Evolutionary conservation across 257 asterid genomes (phyloP), one percentile per base, ranked within the genome.

Genomic region (Capsicum chinense): DNA sequence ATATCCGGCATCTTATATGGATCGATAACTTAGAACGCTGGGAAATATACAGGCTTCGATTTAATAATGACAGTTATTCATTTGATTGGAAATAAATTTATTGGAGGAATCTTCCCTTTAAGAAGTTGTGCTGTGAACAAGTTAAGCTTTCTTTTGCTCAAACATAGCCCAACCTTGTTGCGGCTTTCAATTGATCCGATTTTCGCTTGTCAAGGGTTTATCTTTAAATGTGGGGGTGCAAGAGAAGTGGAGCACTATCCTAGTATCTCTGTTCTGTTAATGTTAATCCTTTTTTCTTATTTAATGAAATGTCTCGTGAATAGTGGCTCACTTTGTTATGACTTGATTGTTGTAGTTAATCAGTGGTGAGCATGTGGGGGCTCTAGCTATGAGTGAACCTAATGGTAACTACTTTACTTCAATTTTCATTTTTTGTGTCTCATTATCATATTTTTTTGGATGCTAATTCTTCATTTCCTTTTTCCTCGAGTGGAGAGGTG

Each of bases 361-460:
- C 85, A 90, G 92, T 50, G 99, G 99, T 81, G 98, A 93, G 90
- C 98, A 97, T 83, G 92, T 97, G 5, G 99, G 99, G 88, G 98
- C 99, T 88, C 99, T 97, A 88, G 98, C 98, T 71, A 95, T 97
- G 99, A 97, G 99, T 85, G 99, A 97, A 89, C 98, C 99, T 62
- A 93, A 97, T 89, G 97, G 98, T 97, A 91, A 85, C 64, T 52
- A 78, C 64, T 26, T 48, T 56, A 52, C 3, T 54, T 78, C 81
- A 54, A 52, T 59, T 56, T 56, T 39, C 56, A 68, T 68, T 16
- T 56, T 57, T 8, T 54, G 48, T 67, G 33, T 78, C 47, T 81
- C 82, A 33, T 74, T 52, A 21, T 74, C 81, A 74, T 50, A 21
- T 50, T 50, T 21, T 50, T 74, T 74, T 9, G 17, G 21, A 50